Percentiles rank a stretch among this genome's conserved stretches.
phyloP scores from a whole-genome alignment of 768 basidiomycete genomes.

The Sistotremastrum niveocremeum region DNA sequence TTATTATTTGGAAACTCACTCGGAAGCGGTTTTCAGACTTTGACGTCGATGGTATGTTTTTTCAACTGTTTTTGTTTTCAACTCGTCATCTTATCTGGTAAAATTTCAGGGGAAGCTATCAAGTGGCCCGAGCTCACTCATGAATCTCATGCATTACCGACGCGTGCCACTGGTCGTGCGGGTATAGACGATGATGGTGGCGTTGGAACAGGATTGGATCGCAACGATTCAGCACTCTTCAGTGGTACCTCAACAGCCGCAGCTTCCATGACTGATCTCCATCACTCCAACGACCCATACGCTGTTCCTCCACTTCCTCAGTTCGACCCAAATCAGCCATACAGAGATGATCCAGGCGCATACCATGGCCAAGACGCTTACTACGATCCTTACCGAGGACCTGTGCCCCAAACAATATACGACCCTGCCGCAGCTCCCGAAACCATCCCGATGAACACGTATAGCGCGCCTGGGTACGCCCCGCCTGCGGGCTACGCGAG shows the following conservation, averaged over 20 bases:
- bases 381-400: constrained; percentile 74
- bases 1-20: constrained; percentile 80
- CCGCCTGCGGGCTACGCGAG: no score
- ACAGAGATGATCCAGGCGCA: constrained; percentile 52
- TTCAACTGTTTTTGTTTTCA: constrained; percentile 1
- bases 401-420: constrained; percentile 52
- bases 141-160: constrained; percentile 53
- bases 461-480: not conserved
- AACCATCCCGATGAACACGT: constrained; percentile 52
- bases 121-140: constrained; percentile 83
- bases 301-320: constrained; percentile 75
- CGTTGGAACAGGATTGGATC: constrained; percentile 43
- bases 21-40: constrained; percentile 64
- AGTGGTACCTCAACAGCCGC: constrained; percentile 32
- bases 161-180: constrained; percentile 48
- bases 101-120: constrained; percentile 56
- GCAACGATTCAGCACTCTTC: constrained; percentile 27
- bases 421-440: constrained; percentile 26
- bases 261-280: constrained; percentile 33
- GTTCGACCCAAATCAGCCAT: constrained; percentile 64
- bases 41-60: constrained; percentile 55
- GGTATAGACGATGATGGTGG: constrained; percentile 51
- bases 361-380: constrained; percentile 28
- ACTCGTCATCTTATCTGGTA: not conserved
- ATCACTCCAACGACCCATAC: constrained; percentile 47